Conservation (phyloP, 1,284 basidiomycete species). For the Tylopilus sp. region DNA sequence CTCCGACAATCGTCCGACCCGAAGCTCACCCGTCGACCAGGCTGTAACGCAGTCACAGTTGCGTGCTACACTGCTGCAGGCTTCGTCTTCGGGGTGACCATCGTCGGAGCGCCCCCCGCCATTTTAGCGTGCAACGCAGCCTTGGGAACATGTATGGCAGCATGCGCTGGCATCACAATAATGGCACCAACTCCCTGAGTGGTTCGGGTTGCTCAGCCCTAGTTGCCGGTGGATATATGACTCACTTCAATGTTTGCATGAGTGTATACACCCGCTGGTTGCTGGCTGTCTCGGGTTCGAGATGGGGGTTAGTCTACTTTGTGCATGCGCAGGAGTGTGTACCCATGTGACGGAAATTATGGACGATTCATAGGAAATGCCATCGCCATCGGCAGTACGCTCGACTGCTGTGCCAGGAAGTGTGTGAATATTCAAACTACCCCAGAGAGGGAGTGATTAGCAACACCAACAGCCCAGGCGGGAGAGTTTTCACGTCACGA, state of each 20-base stretch:
- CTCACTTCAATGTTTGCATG: not conserved
- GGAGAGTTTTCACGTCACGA: no score
- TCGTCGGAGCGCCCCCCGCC: slow-evolving; percentile 42
- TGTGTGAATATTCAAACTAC: no score
- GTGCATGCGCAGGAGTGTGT: not conserved
- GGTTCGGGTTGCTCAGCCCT: not conserved
- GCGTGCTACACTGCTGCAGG: slow-evolving; percentile 55
- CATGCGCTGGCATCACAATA: slow-evolving; percentile 40
- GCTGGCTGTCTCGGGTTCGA: slow-evolving; percentile 7
- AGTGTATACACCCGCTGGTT: no score
- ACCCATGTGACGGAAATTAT: no score
- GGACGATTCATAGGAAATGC: no score
- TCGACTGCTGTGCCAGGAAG: no score
- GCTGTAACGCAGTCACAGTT: slow-evolving; percentile 50
- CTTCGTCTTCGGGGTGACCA: slow-evolving; percentile 46
- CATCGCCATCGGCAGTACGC: no score
- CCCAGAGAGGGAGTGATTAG: no score
- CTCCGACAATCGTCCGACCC: not conserved
- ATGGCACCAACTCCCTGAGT: slow-evolving; percentile 27
- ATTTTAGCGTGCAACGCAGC: slow-evolving; percentile 49
- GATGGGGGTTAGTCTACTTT: not conserved
- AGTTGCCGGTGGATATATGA: not conserved
- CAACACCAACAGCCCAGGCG: no score
- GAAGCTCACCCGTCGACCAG: slow-evolving; percentile 30
- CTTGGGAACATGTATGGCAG: slow-evolving; percentile 45